Percentiles rank a stretch among this genome's conserved stretches.
phyloP scores from a whole-genome alignment of 1,284 basidiomycete species.

The Jaminaea rosea region DNA sequence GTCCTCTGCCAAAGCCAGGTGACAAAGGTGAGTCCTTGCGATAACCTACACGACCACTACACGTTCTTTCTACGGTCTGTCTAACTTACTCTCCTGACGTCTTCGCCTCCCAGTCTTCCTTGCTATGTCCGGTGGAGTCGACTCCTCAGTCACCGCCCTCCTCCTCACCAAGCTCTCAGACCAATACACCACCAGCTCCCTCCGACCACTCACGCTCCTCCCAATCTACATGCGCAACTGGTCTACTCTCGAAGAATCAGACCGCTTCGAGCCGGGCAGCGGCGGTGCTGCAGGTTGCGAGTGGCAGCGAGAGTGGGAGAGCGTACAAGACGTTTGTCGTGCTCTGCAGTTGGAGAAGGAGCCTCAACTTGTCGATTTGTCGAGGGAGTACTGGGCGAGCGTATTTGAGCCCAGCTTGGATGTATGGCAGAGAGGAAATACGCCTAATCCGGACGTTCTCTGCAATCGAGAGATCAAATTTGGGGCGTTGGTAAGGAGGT shows the following conservation, averaged over 20 bases:
- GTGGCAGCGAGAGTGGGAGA: conserved; percentile 91
- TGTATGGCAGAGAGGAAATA: conserved; percentile 47
- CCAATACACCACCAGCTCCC: neutral
- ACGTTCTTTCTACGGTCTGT: too few relatives aligned
- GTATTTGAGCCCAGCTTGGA: conserved; percentile 40
- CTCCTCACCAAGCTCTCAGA: conserved; percentile 16
- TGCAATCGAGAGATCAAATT: conserved; percentile 97
- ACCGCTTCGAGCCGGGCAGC: conserved; percentile 49
- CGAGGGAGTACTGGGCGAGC: conserved; percentile 33
- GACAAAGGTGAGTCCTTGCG: too few relatives aligned
- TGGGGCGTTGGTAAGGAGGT: conserved; percentile 63
- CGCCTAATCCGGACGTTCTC: conserved; percentile 84
- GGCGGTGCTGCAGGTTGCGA: conserved; percentile 60
- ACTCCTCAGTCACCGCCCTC: conserved; percentile 57
- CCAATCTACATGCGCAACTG: conserved; percentile 95
- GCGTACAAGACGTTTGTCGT: conserved; percentile 53
- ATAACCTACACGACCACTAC: too few relatives aligned
- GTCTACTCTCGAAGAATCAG: conserved; percentile 56
- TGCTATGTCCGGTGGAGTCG: conserved; percentile 92
- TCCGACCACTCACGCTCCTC: conserved; percentile 50
- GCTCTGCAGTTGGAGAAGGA: conserved; percentile 51
- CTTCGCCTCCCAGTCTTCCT: too few relatives aligned
- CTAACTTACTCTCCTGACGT: too few relatives aligned
- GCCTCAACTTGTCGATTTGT: conserved; percentile 21
- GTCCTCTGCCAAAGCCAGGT: too few relatives aligned